phyloP scores from a whole-genome alignment of 1,139 yeast genomes.

The Protomyces inundatus region DNA sequence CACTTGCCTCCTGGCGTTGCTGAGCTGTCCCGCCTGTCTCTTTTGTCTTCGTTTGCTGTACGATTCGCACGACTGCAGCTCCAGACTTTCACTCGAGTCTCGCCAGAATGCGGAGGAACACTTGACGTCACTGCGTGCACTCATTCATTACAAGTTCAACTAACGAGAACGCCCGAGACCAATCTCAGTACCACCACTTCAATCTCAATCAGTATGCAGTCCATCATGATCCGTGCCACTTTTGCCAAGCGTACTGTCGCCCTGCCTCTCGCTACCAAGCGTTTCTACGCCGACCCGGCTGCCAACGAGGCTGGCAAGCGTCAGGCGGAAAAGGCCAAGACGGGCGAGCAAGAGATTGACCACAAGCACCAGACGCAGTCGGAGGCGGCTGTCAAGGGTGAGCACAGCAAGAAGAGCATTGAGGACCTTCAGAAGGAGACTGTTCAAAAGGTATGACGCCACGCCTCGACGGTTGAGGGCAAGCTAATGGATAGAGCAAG shows the following conservation, averaged over 20 bases:
- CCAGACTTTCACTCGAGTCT: no score
- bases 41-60: no score
- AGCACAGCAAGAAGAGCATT: conserved; percentile 18
- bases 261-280: not conserved
- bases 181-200: not conserved
- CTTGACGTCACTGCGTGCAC: no score
- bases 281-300: conserved; percentile 14
- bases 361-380: conserved; percentile 23
- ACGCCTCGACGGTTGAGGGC: not conserved
- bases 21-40: no score
- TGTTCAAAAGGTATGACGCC: conserved; percentile 7
- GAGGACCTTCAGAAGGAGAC: conserved; percentile 20
- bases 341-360: conserved; percentile 19
- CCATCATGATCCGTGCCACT: not conserved
- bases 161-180: not conserved
- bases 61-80: no score
- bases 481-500: no score
- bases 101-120: no score
- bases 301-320: conserved; percentile 21
- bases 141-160: not conserved
- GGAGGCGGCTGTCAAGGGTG: conserved; percentile 22
- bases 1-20: no score
- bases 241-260: not conserved
- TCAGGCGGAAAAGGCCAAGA: conserved; percentile 23
- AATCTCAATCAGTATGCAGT: not conserved